Percentiles rank a stretch among this genome's conserved stretches.
phyloP scores from a whole-genome alignment of 1,284 basidiomycete genomes.

The Lignosus rhinocerotis region DNA sequence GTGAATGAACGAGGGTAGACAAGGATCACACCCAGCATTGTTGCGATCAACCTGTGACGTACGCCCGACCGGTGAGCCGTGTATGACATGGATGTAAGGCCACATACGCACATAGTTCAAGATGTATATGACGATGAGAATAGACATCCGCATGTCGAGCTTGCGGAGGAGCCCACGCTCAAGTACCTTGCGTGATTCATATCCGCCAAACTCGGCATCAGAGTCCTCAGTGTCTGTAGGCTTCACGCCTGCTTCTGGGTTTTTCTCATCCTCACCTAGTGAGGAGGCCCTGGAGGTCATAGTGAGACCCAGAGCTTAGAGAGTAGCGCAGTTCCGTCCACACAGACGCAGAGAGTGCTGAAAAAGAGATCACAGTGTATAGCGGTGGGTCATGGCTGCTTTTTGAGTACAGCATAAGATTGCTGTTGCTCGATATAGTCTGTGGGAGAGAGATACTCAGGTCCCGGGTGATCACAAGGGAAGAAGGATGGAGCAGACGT shows the following conservation, averaged over 20 bases:
- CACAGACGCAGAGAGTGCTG: background rate
- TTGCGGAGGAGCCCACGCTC: constrained; percentile 60
- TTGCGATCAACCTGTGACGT: constrained; percentile 63
- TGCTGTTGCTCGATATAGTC: background rate
- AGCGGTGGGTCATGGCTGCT: constrained; percentile 3
- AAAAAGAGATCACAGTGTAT: background rate
- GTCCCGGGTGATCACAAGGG: constrained; percentile 19
- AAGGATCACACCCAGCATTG: constrained; percentile 52
- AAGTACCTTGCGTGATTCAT: constrained; percentile 41
- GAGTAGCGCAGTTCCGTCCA: background rate
- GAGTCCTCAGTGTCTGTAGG: constrained; percentile 15
- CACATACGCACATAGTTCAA: constrained; percentile 56
- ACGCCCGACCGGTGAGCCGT: constrained; percentile 33
- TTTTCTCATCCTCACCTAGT: constrained; percentile 14
- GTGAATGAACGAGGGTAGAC: background rate
- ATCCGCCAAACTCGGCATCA: constrained; percentile 44
- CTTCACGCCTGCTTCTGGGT: constrained; percentile 2
- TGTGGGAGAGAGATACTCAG: background rate
- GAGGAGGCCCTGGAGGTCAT: constrained; percentile 17
- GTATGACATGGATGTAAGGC: no score
- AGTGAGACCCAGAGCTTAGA: background rate
- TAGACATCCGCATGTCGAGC: constrained; percentile 63
- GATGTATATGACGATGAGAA: constrained; percentile 69
- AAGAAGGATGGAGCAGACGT: constrained; percentile 2
- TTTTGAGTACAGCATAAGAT: background rate